Base-by-base conservation (phyloP, 495 filamentous ascomycete genomes). In the Penicillium ochrochloron region DNA sequence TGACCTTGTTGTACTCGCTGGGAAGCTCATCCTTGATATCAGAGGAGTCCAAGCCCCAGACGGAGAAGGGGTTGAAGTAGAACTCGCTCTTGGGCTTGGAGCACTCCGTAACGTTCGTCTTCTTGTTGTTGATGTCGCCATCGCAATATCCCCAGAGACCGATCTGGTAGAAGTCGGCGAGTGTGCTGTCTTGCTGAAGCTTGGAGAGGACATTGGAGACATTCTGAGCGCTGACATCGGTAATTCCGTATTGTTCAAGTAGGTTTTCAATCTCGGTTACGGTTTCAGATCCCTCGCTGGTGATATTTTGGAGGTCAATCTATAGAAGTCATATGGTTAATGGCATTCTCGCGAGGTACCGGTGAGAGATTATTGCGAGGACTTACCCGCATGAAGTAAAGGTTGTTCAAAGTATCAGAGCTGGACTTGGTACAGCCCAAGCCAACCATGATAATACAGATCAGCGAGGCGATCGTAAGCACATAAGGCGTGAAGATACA, bases 71-170 rank as follows among this genome's bases (percentile, higher is more conserved):
- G 73, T 96, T 87, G 86, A 93, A 97, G 81, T 88, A 85, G 82
- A 91, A 97, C 62, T 87, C 74, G 5, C 85, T 75, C 76, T 90
- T 73, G 58, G 80, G 84, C 44, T 76, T 70, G 10, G 86, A 86
- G 81, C 88, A 90, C 61, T 70, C 79, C 44, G 72, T 76, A 64
- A 78, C 75, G 25, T 78, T 67, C 64, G 71, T 74, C 8, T 71
- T 66, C 65, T 65, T 73, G 51, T 73, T 81, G 39, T 77, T 84
- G 79, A 88, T 88, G 57, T 82, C 77, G 50, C 86, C 85, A 17
- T 83, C 80, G 82, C 95, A 98, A 85, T 93, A 97, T 72, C 90
- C 90, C 90, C 90, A 96, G 31, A 99, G 82, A 64, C 85, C 85
- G 72, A 97, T 83, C 57, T 87, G 84, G 84, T 98, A 98, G 70